These are phyloP conservation scores for Erythrophleum fordii DNA, from an alignment of 306 rosid species.

Conservation along the genomic window DNA sequence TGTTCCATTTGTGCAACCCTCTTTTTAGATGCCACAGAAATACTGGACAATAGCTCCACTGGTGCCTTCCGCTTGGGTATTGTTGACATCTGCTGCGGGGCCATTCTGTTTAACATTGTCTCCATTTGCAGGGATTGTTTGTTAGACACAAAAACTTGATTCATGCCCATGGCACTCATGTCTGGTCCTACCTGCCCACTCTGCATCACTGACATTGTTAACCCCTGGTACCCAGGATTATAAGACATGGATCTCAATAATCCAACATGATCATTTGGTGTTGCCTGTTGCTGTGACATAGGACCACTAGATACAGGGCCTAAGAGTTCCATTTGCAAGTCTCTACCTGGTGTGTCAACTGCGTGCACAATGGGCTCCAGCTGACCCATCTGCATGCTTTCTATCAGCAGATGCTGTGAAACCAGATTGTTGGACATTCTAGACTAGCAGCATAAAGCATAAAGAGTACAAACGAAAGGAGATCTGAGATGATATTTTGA, in stretches of 20 bases:
- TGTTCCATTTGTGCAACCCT: conserved; percentile 50
- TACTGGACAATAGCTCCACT: conserved; percentile 37
- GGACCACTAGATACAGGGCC: conserved; percentile 51
- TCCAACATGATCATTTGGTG: conserved; percentile 47
- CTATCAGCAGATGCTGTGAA: conserved; percentile 50
- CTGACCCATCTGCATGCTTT: conserved; percentile 63
- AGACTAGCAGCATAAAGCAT: conserved; percentile 37
- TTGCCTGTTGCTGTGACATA: conserved; percentile 47
- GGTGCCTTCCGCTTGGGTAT: conserved; percentile 57
- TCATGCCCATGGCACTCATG: conserved; percentile 32
- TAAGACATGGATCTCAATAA: conserved; percentile 45
- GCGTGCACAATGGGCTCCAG: conserved; percentile 55
- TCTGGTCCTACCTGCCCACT: conserved; percentile 48
- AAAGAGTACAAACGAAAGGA: background rate
- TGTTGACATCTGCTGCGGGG: conserved; percentile 37
- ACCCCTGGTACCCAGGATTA: conserved; percentile 48
- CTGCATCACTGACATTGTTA: conserved; percentile 43
- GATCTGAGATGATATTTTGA: background rate
- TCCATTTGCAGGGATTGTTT: conserved; percentile 46
- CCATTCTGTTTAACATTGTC: conserved; percentile 35
- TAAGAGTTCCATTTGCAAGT: conserved; percentile 56
- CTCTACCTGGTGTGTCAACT: conserved; percentile 57
- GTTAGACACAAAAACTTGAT: conserved; percentile 37
- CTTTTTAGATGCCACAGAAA: conserved; percentile 41
- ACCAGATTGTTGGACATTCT: conserved; percentile 67